Evolutionary conservation across 257 asterid species (phyloP).

Genomic region (Fraxinus americana): DNA sequence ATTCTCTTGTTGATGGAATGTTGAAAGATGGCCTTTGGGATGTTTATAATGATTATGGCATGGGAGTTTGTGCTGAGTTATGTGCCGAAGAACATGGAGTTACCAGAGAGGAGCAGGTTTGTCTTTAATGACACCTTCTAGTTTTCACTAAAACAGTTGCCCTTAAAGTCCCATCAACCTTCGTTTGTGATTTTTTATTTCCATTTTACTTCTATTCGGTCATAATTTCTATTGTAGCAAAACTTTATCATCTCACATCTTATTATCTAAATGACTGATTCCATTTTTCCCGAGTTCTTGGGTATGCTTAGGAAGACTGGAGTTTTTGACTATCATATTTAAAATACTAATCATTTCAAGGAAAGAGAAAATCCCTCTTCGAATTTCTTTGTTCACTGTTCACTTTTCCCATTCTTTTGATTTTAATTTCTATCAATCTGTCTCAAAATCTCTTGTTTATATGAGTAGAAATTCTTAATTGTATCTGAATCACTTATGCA

Average conservation of each 20-base stretch:
- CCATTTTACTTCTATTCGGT: background rate
- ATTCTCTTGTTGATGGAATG: slow-evolving; percentile 98
- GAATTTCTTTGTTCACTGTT: background rate
- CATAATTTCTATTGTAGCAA: background rate
- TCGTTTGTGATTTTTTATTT: background rate
- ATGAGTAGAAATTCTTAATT: slow-evolving; percentile 17
- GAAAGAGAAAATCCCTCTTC: background rate
- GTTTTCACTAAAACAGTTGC: background rate
- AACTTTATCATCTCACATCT: background rate
- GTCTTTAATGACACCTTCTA: slow-evolving; percentile 16
- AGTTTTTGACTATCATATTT: background rate
- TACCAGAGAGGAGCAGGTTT: slow-evolving; percentile 93
- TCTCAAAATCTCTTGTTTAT: slow-evolving; percentile 8
- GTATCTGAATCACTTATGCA: slow-evolving; percentile 33
- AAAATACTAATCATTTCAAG: background rate
- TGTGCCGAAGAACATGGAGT: slow-evolving; percentile 82
- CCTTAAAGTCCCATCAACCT: background rate
- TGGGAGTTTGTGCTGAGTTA: slow-evolving; percentile 98
- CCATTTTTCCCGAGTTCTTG: background rate
- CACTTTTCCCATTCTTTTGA: background rate
- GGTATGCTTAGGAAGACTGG: background rate
- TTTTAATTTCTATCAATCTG: background rate
- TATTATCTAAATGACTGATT: background rate
- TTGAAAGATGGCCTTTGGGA: slow-evolving; percentile 97
- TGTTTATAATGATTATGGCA: slow-evolving; percentile 85